Base-by-base conservation (phyloP, 768 basidiomycete species). In the Boletus subcaerulescens region DNA sequence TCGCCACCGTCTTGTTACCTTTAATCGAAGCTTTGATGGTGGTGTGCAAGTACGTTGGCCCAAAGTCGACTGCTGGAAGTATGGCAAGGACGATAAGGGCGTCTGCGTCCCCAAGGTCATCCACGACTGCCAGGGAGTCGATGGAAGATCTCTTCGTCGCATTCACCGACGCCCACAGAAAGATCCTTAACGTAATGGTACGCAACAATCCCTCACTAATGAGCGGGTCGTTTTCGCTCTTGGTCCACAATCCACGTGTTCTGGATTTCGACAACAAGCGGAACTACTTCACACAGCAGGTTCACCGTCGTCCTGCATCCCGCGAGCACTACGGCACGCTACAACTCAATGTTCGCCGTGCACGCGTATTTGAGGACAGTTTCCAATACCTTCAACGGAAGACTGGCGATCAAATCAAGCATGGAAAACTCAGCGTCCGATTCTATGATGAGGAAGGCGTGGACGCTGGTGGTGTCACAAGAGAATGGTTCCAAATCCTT, bases 251-350 rank as follows among this genome's bases (percentile, higher is more conserved):
- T 65, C 88, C 97, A 45, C 86, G 93, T 31, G 94, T 98, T 22
- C 82, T 99, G 52, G 97, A 98, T 77, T 98, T 98, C 68, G 97
- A 98, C 78, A 98, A 98, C 84, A 99, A 99, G 76, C 85, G 97
- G 35, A 96, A 95, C 66, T 95, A 93, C 74, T 94, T 94, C 75
- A 86, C 81, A 41, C 93, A 96, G 69, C 93, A 95, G 67, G 78
- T 97, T 9, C 94, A 94, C 67, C 85, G 88, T 42, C 85, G 92
- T 10, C 86, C 86, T 17, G 83, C 87, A 61, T 76, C 78, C 13
- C 83, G 93, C 39, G 91, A 94, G 64, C 91, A 93, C 60, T 83
- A 91, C 56, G 77, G 82, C 35, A 91, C 93, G 0, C 74, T 97
- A 46, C 92, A 93, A 65, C 76, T 97, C 60, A 95, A 93, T 60